A percentile compares a stretch with the other conserved stretches of the same genome.
These are phyloP conservation scores for Tetrapisispora phaffii DNA, from an alignment of 805 yeast species.

Conservation along the genomic window DNA sequence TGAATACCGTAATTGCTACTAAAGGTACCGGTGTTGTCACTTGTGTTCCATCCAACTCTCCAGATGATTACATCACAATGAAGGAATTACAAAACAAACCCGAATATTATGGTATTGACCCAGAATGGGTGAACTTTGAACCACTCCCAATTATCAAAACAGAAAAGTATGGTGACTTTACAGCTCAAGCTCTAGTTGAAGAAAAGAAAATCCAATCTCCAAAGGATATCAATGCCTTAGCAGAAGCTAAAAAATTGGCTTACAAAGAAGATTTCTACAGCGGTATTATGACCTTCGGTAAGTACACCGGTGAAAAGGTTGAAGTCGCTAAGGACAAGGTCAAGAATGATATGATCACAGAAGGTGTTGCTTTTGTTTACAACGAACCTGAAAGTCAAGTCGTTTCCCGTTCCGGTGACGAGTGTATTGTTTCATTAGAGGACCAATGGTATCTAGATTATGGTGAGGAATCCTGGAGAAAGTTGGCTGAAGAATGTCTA, in stretches of 20 bases:
- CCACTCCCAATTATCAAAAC: conserved; percentile 68
- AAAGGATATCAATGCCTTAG: conserved; percentile 77
- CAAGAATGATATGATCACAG: conserved; percentile 66
- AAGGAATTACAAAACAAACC: conserved; percentile 80
- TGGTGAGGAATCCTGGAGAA: conserved; percentile 89
- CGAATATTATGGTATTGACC: conserved; percentile 75
- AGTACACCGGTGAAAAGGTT: conserved; percentile 80
- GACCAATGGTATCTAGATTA: conserved; percentile 98
- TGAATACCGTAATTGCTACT: conserved; percentile 90
- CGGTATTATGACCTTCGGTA: conserved; percentile 73
- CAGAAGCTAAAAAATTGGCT: conserved; percentile 87
- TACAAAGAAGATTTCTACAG: conserved; percentile 95
- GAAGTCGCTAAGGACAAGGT: conserved; percentile 85
- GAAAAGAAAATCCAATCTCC: conserved; percentile 90
- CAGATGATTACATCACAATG: conserved; percentile 88
- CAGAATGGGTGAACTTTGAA: conserved; percentile 76
- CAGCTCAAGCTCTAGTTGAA: conserved; percentile 77
- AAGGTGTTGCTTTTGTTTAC: conserved; percentile 78
- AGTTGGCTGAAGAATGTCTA: conserved; percentile 70
- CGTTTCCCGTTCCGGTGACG: conserved; percentile 92
- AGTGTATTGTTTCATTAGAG: conserved; percentile 91
- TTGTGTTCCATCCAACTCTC: conserved; percentile 98
- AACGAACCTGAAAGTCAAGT: conserved; percentile 89
- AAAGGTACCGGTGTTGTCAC: conserved; percentile 99
- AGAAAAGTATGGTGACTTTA: conserved; percentile 75